Conservation (phyloP, 768 basidiomycete genomes). For the Tylopilus rubrobrunneus region DNA sequence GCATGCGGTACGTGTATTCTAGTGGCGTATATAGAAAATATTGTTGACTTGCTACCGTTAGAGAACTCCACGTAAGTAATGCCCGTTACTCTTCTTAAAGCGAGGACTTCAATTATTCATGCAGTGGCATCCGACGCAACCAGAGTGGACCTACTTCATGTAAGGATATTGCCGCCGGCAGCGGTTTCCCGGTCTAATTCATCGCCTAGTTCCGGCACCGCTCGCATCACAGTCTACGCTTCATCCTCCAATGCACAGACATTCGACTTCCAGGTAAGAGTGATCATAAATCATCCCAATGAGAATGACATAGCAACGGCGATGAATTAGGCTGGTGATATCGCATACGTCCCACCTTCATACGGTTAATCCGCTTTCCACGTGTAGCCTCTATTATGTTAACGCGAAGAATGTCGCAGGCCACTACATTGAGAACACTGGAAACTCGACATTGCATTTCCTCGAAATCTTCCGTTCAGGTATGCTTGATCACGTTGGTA, state of each 20-base stretch:
- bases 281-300: not conserved
- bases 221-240: conserved; percentile 43
- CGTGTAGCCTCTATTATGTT: not conserved
- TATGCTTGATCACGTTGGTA: conserved; percentile 13
- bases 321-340: conserved; percentile 29
- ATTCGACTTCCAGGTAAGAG: conserved; percentile 40
- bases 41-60: conserved; percentile 6
- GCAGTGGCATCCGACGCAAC: conserved; percentile 51
- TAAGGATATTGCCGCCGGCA: conserved; percentile 11
- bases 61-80: conserved; percentile 44
- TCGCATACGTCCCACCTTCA: conserved; percentile 24
- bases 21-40: not conserved
- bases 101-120: not conserved
- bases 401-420: conserved; percentile 30
- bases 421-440: conserved; percentile 67
- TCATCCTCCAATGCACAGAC: conserved; percentile 38
- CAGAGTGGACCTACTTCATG: conserved; percentile 46
- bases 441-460: conserved; percentile 52
- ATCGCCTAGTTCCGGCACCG: conserved; percentile 33
- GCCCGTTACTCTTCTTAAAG: not conserved
- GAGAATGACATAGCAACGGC: not conserved
- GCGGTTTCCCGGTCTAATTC: not conserved
- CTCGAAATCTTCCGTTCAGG: conserved; percentile 62
- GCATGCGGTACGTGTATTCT: conserved; percentile 14
- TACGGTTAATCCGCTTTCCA: conserved; percentile 15